A percentile compares a stretch with the other conserved stretches of the same genome.
Conservation (phyloP, 768 basidiomycete genomes). For the Kwoniella sp. region DNA sequence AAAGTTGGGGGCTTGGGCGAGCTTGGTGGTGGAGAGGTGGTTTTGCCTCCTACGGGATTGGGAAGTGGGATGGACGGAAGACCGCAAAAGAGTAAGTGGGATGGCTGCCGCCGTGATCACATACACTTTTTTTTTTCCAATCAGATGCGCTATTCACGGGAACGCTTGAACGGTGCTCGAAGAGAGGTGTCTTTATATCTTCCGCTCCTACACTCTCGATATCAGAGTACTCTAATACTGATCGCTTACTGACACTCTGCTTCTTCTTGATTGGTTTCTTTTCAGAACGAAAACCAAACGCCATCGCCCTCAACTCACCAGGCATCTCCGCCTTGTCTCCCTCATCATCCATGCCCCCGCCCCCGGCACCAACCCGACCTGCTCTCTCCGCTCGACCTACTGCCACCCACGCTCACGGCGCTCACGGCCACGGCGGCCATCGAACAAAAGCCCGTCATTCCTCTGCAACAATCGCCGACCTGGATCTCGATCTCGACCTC, state of each 20-base stretch:
- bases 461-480: neutral
- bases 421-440: neutral
- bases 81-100: conserved; percentile 44
- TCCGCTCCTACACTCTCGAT: no score
- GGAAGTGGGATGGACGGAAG: conserved; percentile 37
- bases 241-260: no score
- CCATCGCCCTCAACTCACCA: conserved; percentile 32
- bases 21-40: conserved; percentile 36
- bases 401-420: neutral
- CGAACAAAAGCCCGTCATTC: neutral
- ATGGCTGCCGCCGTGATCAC: neutral
- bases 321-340: conserved; percentile 25
- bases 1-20: conserved; percentile 30
- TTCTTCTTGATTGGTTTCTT: neutral
- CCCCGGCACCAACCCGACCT: conserved; percentile 24
- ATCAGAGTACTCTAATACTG: no score
- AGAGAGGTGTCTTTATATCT: no score
- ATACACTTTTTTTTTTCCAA: no score
- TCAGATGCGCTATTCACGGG: neutral
- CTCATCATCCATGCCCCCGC: conserved; percentile 31
- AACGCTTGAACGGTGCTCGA: no score
- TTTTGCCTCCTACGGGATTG: conserved; percentile 39
- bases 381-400: conserved; percentile 17
- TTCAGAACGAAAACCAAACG: conserved; percentile 44
- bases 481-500: conserved; percentile 9